Evolutionary conservation across 2,329 filamentous ascomycete genomes (phyloP).

Genomic region (Diaporthe caulivora): DNA sequence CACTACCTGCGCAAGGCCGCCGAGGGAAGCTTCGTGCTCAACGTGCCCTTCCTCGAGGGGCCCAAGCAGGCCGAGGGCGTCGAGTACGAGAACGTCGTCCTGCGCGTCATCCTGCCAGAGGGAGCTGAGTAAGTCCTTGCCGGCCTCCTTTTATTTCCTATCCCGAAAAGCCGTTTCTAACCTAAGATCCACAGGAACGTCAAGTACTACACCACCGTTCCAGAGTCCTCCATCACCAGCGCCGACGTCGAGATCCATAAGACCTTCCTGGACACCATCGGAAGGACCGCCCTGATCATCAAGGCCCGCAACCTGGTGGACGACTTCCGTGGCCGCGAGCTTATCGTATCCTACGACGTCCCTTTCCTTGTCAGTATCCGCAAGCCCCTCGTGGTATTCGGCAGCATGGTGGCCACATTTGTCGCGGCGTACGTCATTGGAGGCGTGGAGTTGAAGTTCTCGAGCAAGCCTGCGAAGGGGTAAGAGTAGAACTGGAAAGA

Average conservation of each 20-base stretch:
- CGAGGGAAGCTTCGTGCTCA: slow-evolving; percentile 83
- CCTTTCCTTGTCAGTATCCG: slow-evolving; percentile 79
- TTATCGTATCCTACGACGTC: slow-evolving; percentile 91
- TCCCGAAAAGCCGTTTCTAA: slow-evolving; percentile 42
- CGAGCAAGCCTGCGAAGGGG: slow-evolving; percentile 47
- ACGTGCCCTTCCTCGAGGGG: slow-evolving; percentile 92
- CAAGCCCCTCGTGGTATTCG: slow-evolving; percentile 88
- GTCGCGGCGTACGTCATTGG: slow-evolving; percentile 80
- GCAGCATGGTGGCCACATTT: slow-evolving; percentile 80
- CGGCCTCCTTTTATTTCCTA: not conserved
- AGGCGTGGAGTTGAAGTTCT: slow-evolving; percentile 84
- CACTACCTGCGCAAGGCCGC: slow-evolving; percentile 78
- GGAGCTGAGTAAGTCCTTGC: slow-evolving; percentile 78
- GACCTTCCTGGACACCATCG: slow-evolving; percentile 94
- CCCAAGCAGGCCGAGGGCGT: slow-evolving; percentile 88
- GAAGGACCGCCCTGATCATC: slow-evolving; percentile 84
- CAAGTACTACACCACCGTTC: slow-evolving; percentile 80
- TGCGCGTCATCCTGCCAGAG: slow-evolving; percentile 90
- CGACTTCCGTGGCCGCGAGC: slow-evolving; percentile 84
- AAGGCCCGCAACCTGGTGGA: slow-evolving; percentile 90
- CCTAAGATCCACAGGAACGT: slow-evolving; percentile 75
- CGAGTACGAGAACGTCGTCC: slow-evolving; percentile 83
- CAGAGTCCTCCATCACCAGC: slow-evolving; percentile 70
- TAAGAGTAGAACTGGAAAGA: slow-evolving; percentile 42
- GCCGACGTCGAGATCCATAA: slow-evolving; percentile 75